Base-by-base conservation (phyloP, 129 eudicot species). In the Artemisia annua region DNA sequence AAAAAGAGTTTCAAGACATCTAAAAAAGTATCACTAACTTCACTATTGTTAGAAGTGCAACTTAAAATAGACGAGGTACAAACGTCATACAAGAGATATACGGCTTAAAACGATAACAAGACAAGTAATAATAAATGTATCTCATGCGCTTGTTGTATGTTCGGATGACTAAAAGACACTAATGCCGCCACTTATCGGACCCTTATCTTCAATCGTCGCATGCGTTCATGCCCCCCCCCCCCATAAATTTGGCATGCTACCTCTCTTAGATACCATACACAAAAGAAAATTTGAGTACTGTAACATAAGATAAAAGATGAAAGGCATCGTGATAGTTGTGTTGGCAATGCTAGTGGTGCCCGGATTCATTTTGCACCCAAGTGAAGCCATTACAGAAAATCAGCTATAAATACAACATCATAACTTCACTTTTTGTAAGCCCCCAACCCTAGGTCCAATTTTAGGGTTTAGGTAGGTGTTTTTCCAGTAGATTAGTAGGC, bases 361-460 rank as follows among this genome's bases (percentile, higher is more conserved):
- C 3, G 51, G 55, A 43, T 52, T 70, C 71, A 63, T 63, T 65
- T 72, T 78, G 72, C 66, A 43, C 8, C 81, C 76, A 35, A 62
- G 56, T 32, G 81, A 54, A 70, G 66, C 81, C 39, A 71, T 78
- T n/a, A n/a, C n/a, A n/a, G n/a, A n/a, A n/a, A n/a, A n/a, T n/a
- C n/a, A n/a, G n/a, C n/a, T n/a, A n/a, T n/a, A n/a, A n/a, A n/a
- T n/a, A n/a, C n/a, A n/a, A n/a, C n/a, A n/a, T n/a, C n/a, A n/a
- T n/a, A n/a, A n/a, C n/a, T n/a, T n/a, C n/a, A n/a, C n/a, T n/a
- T n/a, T n/a, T n/a, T n/a, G n/a, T n/a, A n/a, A n/a, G n/a, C n/a
- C n/a, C n/a, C n/a, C n/a, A n/a, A n/a, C n/a, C n/a, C n/a, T n/a
- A n/a, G n/a, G n/a, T n/a, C n/a, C n/a, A n/a, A n/a, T n/a, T n/a